A percentile compares a stretch with the other conserved stretches of the same genome.
phyloP scores from a whole-genome alignment of 495 filamentous ascomycete species.

The Copromyces sp. region DNA sequence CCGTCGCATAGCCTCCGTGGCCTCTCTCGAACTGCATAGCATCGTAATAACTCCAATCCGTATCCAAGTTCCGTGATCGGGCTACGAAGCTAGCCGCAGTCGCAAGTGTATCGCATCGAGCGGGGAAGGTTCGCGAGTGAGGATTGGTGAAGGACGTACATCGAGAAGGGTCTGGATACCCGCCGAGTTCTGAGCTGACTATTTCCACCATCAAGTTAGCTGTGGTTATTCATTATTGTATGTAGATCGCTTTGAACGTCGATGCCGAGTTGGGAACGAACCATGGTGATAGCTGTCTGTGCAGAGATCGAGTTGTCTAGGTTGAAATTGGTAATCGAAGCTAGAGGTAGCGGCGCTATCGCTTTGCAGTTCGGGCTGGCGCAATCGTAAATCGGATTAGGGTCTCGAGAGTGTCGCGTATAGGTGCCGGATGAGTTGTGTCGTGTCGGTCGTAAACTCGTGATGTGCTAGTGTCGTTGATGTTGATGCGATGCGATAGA shows the following conservation, averaged over 20 bases:
- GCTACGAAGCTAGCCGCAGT: not conserved
- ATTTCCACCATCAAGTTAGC: conserved; percentile 1
- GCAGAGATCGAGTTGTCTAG: not conserved
- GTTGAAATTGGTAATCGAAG: not conserved
- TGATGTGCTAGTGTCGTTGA: not conserved
- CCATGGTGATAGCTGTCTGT: conserved; percentile 3
- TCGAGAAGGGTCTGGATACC: conserved; percentile 98
- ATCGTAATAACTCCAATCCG: too few relatives aligned
- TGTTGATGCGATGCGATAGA: not conserved
- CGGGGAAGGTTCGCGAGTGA: not conserved
- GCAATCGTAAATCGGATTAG: not conserved
- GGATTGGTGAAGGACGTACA: conserved; percentile 45
- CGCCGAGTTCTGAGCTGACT: conserved; percentile 97
- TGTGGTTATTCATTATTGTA: not conserved
- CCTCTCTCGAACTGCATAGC: not conserved
- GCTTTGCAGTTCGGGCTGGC: not conserved
- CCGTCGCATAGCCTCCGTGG: not conserved
- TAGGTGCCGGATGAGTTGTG: too few relatives aligned
- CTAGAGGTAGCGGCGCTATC: not conserved
- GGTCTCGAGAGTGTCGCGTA: not conserved
- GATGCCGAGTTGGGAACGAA: not conserved
- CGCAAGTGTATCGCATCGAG: not conserved
- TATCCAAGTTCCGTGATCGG: too few relatives aligned
- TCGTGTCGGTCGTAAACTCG: not conserved
- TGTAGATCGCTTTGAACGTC: not conserved